These are phyloP conservation scores for Diaporthe ilicicola DNA, from an alignment of 2,329 filamentous ascomycete genomes.

Conservation along the genomic window DNA sequence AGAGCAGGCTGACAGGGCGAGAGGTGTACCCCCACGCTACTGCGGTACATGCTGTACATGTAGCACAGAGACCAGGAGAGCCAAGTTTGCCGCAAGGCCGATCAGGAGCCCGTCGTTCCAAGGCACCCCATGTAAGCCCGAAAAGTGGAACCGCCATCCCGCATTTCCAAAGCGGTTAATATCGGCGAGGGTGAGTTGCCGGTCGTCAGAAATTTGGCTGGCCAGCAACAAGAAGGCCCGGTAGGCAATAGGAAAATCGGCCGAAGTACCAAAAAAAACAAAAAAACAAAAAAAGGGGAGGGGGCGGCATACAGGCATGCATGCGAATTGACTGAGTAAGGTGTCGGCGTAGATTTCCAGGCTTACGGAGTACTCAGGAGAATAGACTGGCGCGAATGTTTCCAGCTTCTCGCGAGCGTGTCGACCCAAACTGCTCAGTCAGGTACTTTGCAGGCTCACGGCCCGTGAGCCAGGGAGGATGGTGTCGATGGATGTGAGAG, in stretches of 20 bases:
- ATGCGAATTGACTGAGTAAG: not conserved
- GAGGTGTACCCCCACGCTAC: slow-evolving; percentile 16
- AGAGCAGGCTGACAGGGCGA: slow-evolving; percentile 9
- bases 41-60: not conserved
- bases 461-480: not conserved
- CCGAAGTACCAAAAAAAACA: no score
- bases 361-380: not conserved
- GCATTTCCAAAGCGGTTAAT: slow-evolving; percentile 19
- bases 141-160: slow-evolving; percentile 16
- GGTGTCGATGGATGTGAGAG: not conserved
- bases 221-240: not conserved
- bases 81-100: slow-evolving; percentile 19
- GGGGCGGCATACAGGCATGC: not conserved
- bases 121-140: not conserved
- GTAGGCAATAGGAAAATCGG: not conserved
- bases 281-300: no score
- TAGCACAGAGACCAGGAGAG: not conserved
- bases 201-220: not conserved
- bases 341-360: not conserved
- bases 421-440: not conserved
- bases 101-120: slow-evolving; percentile 9
- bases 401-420: not conserved
- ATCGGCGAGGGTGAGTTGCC: slow-evolving; percentile 2
- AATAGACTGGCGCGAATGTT: no score
- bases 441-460: not conserved